Conservation (phyloP, 257 asterid genomes). For the Solanum piurae region DNA sequence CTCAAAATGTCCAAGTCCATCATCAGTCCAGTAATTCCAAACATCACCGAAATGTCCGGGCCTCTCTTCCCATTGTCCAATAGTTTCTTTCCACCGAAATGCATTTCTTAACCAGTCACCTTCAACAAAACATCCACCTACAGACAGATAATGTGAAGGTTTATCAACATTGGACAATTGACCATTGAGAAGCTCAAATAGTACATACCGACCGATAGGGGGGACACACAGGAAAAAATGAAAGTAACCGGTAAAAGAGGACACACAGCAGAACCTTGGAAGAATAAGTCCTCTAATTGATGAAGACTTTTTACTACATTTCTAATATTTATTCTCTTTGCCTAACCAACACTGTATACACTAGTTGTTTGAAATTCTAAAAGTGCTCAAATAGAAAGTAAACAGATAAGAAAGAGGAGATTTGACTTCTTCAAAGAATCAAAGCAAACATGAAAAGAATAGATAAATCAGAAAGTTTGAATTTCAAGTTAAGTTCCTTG, state of each 20-base stretch:
- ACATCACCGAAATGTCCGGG: conserved; percentile 98
- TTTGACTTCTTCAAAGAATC: not conserved
- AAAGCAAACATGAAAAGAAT: not conserved
- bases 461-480: not conserved
- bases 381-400: not conserved
- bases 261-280: not conserved
- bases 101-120: conserved; percentile 91
- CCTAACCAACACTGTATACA: not conserved
- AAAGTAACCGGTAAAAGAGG: not conserved
- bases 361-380: not conserved
- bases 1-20: conserved; percentile 82
- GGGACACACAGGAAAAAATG: not conserved
- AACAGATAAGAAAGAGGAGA: not conserved
- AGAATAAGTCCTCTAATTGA: not conserved
- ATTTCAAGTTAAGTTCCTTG: not conserved
- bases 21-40: conserved; percentile 98
- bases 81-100: conserved; percentile 92
- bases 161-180: not conserved
- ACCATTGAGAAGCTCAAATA: not conserved
- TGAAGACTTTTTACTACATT: not conserved
- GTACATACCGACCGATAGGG: not conserved
- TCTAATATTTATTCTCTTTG: not conserved
- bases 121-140: conserved; percentile 98
- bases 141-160: not conserved
- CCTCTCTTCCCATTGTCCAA: conserved; percentile 96